A percentile compares a stretch with the other conserved stretches of the same genome.
Evolutionary conservation across 352 stramenopile genomes (phyloP).

Genomic region (Pelagophyceae sp.): DNA sequence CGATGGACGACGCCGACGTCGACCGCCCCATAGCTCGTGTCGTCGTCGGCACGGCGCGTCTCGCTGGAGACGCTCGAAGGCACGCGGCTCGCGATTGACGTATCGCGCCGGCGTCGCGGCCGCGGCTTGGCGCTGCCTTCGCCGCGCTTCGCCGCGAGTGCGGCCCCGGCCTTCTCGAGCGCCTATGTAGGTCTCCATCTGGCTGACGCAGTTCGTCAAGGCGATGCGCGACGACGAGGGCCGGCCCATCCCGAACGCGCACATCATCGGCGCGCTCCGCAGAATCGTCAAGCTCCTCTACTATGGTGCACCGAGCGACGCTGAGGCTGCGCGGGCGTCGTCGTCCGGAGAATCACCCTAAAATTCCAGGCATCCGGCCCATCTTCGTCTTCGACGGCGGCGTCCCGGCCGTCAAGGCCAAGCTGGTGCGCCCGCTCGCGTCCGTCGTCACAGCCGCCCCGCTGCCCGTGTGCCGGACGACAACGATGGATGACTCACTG

Average conservation of each 20-base stretch:
- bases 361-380: slow-evolving; percentile 86
- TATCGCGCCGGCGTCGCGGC: slow-evolving; percentile 83
- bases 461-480: no score
- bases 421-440: no score
- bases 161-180: no score
- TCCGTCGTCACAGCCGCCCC: no score
- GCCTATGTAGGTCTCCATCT: neutral
- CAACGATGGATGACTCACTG: no score
- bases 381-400: slow-evolving; percentile 98
- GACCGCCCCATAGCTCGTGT: slow-evolving; percentile 62
- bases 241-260: slow-evolving; percentile 81
- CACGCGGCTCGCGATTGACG: slow-evolving; percentile 92
- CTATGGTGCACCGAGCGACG: no score
- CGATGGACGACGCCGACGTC: no score
- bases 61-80: slow-evolving; percentile 94
- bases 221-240: slow-evolving; percentile 89
- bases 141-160: no score
- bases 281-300: slow-evolving; percentile 69
- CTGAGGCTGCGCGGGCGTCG: no score
- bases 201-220: slow-evolving; percentile 95
- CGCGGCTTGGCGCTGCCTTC: no score
- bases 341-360: no score
- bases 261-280: slow-evolving; percentile 86
- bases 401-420: slow-evolving; percentile 88
- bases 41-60: slow-evolving; percentile 86